Evolutionary conservation across 2,329 filamentous ascomycete genomes (phyloP).

Genomic region (Trichoderma harzianum): DNA sequence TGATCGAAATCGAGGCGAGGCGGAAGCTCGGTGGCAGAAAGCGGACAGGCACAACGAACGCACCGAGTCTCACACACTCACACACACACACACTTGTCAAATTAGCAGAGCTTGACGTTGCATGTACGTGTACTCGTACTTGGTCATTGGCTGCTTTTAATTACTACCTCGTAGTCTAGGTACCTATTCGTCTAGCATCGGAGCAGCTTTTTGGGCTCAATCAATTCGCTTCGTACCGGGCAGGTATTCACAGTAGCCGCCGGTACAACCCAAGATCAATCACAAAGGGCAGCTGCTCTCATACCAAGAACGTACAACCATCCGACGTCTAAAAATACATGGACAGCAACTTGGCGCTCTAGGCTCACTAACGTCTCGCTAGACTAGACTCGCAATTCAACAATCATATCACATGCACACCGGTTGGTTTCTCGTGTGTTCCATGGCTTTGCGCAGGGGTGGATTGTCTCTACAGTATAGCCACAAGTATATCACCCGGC

Average conservation of each 20-base stretch:
- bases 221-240: neutral
- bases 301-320: neutral
- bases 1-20: slow-evolving; percentile 4
- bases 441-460: neutral
- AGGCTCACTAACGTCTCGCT: neutral
- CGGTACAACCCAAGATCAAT: neutral
- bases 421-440: neutral
- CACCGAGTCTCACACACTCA: neutral
- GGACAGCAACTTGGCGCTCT: neutral
- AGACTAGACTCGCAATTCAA: neutral
- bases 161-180: neutral
- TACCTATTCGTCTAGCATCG: neutral
- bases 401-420: neutral
- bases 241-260: neutral
- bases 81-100: neutral
- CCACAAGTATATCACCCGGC: neutral
- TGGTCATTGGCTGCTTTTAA: neutral
- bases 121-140: neutral
- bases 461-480: neutral
- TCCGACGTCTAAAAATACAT: neutral
- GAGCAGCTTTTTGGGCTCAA: neutral
- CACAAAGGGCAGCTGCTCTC: neutral
- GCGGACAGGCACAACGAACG: slow-evolving; percentile 11
- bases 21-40: slow-evolving; percentile 16
- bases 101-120: neutral